These are phyloP conservation scores for Fusarium phyllophilum DNA, from an alignment of 2,329 filamentous ascomycete genomes.

Conservation along the genomic window DNA sequence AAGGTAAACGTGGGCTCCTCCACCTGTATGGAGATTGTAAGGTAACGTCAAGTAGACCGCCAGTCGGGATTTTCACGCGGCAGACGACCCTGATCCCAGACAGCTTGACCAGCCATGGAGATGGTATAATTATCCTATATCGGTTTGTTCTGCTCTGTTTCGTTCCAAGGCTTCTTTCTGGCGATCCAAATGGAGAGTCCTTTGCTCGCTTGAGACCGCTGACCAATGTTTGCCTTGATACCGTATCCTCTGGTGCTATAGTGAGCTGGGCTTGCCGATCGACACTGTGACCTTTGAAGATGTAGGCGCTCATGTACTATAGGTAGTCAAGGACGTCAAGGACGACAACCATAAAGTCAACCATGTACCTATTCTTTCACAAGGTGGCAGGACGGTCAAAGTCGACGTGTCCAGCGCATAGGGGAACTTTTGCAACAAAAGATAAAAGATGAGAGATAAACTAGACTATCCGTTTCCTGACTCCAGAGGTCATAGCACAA, in stretches of 20 bases:
- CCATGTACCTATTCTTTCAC: neutral
- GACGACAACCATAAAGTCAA: neutral
- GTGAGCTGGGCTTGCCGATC: slow-evolving; percentile 19
- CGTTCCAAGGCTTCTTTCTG: slow-evolving; percentile 1
- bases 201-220: slow-evolving; percentile 9
- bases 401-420: slow-evolving; percentile 3
- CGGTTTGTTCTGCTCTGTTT: slow-evolving; percentile 8
- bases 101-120: slow-evolving; percentile 5
- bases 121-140: neutral
- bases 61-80: slow-evolving; percentile 37
- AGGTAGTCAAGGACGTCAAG: neutral
- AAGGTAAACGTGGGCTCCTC: slow-evolving; percentile 14
- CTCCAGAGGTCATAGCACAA: slow-evolving; percentile 31
- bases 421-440: neutral
- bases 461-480: neutral
- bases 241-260: slow-evolving; percentile 9
- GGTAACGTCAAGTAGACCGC: slow-evolving; percentile 32
- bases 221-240: slow-evolving; percentile 31
- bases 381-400: neutral
- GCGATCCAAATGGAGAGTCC: slow-evolving; percentile 5
- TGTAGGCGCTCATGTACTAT: slow-evolving; percentile 3
- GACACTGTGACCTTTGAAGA: slow-evolving; percentile 25
- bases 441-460: slow-evolving; percentile 1
- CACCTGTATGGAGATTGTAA: slow-evolving; percentile 21
- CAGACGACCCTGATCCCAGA: slow-evolving; percentile 27